Evolutionary conservation across 495 filamentous ascomycete genomes (phyloP).

Genomic region (Penicillium lividum): DNA sequence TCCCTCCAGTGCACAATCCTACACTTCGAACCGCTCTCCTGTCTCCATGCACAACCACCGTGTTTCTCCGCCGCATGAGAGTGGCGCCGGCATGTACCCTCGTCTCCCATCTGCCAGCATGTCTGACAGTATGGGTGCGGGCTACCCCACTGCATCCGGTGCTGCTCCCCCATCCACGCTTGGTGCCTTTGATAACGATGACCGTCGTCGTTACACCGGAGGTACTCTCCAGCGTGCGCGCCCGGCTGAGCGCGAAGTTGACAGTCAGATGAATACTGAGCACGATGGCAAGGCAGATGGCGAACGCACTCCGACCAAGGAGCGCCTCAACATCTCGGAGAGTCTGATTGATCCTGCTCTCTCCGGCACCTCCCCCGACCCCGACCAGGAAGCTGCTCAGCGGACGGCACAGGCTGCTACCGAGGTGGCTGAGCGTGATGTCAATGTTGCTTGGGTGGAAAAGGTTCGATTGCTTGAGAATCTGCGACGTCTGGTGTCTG

Average conservation of each 20-base stretch:
- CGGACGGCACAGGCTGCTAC: conserved; percentile 48
- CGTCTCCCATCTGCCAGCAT: conserved; percentile 74
- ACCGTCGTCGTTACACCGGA: conserved; percentile 83
- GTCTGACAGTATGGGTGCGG: conserved; percentile 50
- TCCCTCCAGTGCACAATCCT: conserved; percentile 81
- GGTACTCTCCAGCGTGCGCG: conserved; percentile 79
- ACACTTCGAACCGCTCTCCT: conserved; percentile 84
- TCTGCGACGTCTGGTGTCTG: conserved; percentile 66
- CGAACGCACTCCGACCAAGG: conserved; percentile 46
- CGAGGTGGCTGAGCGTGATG: conserved; percentile 50
- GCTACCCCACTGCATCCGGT: conserved; percentile 62
- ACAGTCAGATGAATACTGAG: conserved; percentile 57
- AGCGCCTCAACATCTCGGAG: conserved; percentile 43
- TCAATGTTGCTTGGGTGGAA: conserved; percentile 76
- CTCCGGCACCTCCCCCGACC: conserved; percentile 32
- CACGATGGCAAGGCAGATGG: conserved; percentile 49
- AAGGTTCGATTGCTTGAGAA: conserved; percentile 79
- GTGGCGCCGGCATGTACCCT: conserved; percentile 75
- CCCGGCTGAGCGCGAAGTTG: conserved; percentile 40
- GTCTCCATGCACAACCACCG: conserved; percentile 58
- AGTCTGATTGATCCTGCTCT: conserved; percentile 58
- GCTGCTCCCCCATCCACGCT: conserved; percentile 76
- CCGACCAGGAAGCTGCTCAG: conserved; percentile 44
- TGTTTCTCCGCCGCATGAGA: conserved; percentile 65
- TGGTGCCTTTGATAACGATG: conserved; percentile 75